Evolutionary conservation across 495 filamentous ascomycete species (phyloP), one percentile per base, ranked within the genome.

Genomic region (Astrothelium macrocarpum): DNA sequence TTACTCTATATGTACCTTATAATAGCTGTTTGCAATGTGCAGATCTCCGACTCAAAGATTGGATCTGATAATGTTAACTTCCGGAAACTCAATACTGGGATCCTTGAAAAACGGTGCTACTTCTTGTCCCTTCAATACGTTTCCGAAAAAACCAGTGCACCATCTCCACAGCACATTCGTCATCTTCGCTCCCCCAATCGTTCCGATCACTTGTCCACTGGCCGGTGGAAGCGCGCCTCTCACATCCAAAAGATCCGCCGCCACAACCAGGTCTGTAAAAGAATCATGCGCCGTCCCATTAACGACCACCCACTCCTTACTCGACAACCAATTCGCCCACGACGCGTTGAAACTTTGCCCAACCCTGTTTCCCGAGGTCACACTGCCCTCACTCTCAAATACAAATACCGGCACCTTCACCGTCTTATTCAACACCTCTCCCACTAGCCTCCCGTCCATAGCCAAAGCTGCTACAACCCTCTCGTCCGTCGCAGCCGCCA

Each of bases 381-480:
- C 49, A 56, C 49, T 56, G 2, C 49, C 49, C 49, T 56, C 49
- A 29, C 49, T 56, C 49, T 56, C 49, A 56, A 56, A 56, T 56
- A 56, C 4, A 56, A 56, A 56, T 16, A 56, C 49, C 49, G 49
- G 49, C 25, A 56, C 49, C 25, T 56, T 56, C 25, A 56, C 49
- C 23, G 49, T 56, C 49, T 56, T 56, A 29, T 56, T 56, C 20
- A 56, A 56, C 49, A 29, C 49, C 49, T 56, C 49, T 56, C 49
- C 49, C 25, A 56, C 25, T 16, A 56, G 49, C 49, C 64, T 43
- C 0, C 82, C 81, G 62, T 84, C 82, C 39, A 82, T 65, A 62
- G 80, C 77, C 4, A 81, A 59, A 1, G 78, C 83, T 2, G 74
- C 82, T 0, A 64, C 53, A 59, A 85, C 67, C 0, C 77, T 72